These are phyloP conservation scores for Hepatocystis sp. DNA, from an alignment of 169 alveolate species.

Conservation along the genomic window DNA sequence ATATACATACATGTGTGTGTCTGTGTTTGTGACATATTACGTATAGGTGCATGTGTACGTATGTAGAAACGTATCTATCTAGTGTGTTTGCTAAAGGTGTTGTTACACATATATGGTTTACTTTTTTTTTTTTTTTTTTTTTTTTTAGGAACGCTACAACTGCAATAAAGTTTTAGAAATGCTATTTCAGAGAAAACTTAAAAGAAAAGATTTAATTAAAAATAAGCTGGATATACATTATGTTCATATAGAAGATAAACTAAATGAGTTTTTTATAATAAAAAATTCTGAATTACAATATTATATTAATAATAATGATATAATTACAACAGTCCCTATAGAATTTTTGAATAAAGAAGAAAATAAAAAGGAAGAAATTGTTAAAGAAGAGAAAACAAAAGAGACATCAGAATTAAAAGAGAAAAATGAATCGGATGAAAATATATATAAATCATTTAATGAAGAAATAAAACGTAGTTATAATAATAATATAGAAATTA, in stretches of 20 bases:
- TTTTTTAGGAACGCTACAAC: constrained; percentile 20
- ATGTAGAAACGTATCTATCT: not conserved
- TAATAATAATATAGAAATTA: constrained; percentile 36
- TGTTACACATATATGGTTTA: not conserved
- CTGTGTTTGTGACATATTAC: no score
- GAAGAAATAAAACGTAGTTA: no score
- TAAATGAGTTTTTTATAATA: constrained; percentile 39
- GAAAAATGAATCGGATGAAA: no score
- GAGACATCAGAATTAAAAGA: no score
- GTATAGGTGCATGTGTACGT: not conserved
- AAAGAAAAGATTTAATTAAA: constrained; percentile 33
- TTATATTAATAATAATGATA: no score
- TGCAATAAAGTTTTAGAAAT: constrained; percentile 60
- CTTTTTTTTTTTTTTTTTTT: not conserved
- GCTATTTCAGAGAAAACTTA: constrained; percentile 30
- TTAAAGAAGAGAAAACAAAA: constrained; percentile 21
- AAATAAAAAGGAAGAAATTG: constrained; percentile 20
- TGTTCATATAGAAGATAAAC: constrained; percentile 47
- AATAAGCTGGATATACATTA: constrained; percentile 21
- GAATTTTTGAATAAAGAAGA: no score
- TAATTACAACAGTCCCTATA: no score
- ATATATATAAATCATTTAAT: no score
- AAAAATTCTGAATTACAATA: constrained; percentile 56
- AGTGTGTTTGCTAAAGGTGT: not conserved
- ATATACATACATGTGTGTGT: not conserved